phyloP scores from a whole-genome alignment of 2,329 filamentous ascomycete genomes.

The Aspergillus hiratsukae region DNA sequence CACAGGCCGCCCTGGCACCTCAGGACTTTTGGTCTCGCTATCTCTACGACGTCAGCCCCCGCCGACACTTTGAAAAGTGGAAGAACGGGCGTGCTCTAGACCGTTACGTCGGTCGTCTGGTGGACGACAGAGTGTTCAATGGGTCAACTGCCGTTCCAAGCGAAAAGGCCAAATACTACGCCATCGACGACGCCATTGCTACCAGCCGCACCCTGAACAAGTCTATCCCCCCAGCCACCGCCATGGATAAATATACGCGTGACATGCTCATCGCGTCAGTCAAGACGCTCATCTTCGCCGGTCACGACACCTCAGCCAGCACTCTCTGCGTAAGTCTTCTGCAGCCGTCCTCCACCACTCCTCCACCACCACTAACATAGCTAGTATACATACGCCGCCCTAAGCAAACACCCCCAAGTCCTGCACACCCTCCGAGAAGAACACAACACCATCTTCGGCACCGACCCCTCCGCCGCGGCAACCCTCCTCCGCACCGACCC shows the following conservation, averaged over 20 bases:
- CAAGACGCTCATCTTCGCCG: slow-evolving; percentile 27
- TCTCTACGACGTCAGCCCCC: slow-evolving; percentile 7
- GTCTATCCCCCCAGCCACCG: slow-evolving; percentile 1
- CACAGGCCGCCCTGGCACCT: slow-evolving; percentile 18
- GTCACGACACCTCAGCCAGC: slow-evolving; percentile 24
- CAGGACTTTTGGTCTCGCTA: slow-evolving; percentile 9
- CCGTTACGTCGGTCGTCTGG: slow-evolving; percentile 9
- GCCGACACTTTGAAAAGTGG: slow-evolving; percentile 22
- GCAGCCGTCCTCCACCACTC: too few relatives aligned
- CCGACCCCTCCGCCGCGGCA: slow-evolving; percentile 34
- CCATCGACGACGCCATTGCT: slow-evolving; percentile 11
- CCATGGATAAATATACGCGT: slow-evolving; percentile 5
- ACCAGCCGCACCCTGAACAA: slow-evolving; percentile 5
- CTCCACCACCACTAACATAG: too few relatives aligned
- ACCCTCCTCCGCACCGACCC: slow-evolving; percentile 41
- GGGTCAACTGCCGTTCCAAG: slow-evolving; percentile 5
- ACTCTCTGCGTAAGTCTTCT: slow-evolving; percentile 9
- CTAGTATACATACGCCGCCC: slow-evolving; percentile 33
- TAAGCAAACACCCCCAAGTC: slow-evolving; percentile 31
- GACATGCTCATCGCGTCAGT: slow-evolving; percentile 17
- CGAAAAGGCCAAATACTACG: slow-evolving; percentile 6
- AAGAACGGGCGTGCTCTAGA: slow-evolving; percentile 19
- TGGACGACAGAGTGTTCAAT: slow-evolving; percentile 10
- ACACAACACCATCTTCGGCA: slow-evolving; percentile 50
- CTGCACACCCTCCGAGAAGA: slow-evolving; percentile 43